Evolutionary conservation across 2,329 filamentous ascomycete species (phyloP).

Genomic region (Alternaria hordeiaustralica): DNA sequence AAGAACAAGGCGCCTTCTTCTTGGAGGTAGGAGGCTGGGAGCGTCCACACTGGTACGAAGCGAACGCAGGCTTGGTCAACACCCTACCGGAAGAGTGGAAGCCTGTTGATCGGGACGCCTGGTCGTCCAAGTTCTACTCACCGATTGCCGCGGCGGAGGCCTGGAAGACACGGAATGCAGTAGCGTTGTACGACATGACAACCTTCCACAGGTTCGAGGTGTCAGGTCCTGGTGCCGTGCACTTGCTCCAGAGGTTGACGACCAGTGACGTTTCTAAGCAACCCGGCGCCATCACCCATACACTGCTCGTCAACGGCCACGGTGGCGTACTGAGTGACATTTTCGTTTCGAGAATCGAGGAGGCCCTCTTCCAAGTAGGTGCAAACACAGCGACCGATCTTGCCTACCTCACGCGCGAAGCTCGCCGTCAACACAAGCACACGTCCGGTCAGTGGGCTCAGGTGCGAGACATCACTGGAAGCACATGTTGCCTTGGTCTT

Average conservation of each 20-base stretch:
- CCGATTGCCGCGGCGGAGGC: conserved; percentile 66
- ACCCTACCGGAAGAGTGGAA: conserved; percentile 62
- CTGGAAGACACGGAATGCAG: conserved; percentile 69
- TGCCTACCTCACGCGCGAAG: conserved; percentile 62
- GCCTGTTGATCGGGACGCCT: conserved; percentile 63
- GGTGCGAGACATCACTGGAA: conserved; percentile 66
- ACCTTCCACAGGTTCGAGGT: conserved; percentile 65
- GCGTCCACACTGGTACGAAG: conserved; percentile 67
- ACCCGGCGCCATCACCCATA: conserved; percentile 62
- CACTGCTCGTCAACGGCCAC: conserved; percentile 61
- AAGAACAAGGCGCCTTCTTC: conserved; percentile 64
- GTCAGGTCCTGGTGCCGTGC: conserved; percentile 62
- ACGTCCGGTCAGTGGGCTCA: conserved; percentile 55
- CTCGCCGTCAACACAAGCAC: conserved; percentile 55
- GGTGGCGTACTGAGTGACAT: conserved; percentile 65
- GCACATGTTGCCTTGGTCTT: conserved; percentile 66
- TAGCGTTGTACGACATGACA: conserved; percentile 69
- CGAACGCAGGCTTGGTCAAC: conserved; percentile 60
- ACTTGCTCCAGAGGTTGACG: conserved; percentile 62
- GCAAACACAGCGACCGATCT: conserved; percentile 64
- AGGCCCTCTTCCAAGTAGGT: conserved; percentile 61
- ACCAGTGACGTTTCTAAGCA: conserved; percentile 58
- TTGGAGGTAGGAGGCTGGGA: conserved; percentile 68
- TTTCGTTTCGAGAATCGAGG: conserved; percentile 60
- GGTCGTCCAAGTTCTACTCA: conserved; percentile 65